Evolutionary conservation across 177 flowering plant genomes (phyloP), one percentile per base, ranked within the genome.

Genomic region (Tripterygium wilfordii): DNA sequence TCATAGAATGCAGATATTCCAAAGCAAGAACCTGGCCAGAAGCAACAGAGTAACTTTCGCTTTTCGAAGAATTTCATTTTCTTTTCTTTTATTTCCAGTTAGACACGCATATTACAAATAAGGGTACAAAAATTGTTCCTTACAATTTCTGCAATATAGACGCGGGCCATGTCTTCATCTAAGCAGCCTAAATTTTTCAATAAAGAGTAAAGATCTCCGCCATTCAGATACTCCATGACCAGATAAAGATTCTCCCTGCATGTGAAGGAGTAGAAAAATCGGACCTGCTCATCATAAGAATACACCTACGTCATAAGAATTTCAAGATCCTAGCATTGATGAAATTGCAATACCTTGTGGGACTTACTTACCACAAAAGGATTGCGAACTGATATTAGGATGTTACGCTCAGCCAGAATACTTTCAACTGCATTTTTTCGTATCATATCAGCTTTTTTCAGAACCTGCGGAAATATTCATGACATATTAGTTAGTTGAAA

Each of bases 21-120:
- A 91, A 66, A 31, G 98, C 98, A 64, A 91, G 98, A 59, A 88
- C 92, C 97, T 90, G 83, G n/a, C n/a, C n/a, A n/a, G n/a, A n/a
- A n/a, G n/a, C n/a, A n/a, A n/a, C n/a, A n/a, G n/a, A n/a, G n/a
- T n/a, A n/a, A n/a, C n/a, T n/a, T n/a, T n/a, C n/a, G n/a, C n/a
- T n/a, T n/a, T n/a, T n/a, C n/a, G n/a, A n/a, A n/a, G n/a, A n/a
- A n/a, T n/a, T n/a, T n/a, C n/a, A n/a, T n/a, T n/a, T n/a, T n/a
- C n/a, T n/a, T n/a, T n/a, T n/a, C n/a, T n/a, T n/a, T n/a, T n/a
- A n/a, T n/a, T n/a, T n/a, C n/a, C n/a, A n/a, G n/a, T n/a, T n/a
- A n/a, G 33, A 30, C 33, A 30, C 7, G 33, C 7, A 30, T 12
- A 12, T 7, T 6, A 6, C 8, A 12, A 12, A 28, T 24, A 53